phyloP scores from a whole-genome alignment of 495 filamentous ascomycete genomes.

The Penicillium bialowiezense region DNA sequence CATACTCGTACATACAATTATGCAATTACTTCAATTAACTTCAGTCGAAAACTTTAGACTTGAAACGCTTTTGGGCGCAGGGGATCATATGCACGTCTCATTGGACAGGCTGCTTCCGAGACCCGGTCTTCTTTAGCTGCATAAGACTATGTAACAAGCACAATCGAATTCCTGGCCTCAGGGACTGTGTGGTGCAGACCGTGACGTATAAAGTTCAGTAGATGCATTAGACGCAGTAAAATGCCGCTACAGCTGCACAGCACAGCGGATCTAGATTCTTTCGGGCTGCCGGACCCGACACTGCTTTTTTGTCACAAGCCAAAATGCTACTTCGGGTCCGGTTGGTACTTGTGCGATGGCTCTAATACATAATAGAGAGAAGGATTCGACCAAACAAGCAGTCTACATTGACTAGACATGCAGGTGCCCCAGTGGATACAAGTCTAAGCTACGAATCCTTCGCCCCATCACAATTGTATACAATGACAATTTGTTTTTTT shows the following conservation, averaged over 20 bases:
- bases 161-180: too few species aligned
- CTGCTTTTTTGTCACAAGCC: not conserved
- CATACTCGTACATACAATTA: too few species aligned
- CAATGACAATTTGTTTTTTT: too few species aligned
- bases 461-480: not conserved
- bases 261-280: not conserved
- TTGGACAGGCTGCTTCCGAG: not conserved
- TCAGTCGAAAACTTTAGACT: not conserved
- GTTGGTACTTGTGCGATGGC: not conserved
- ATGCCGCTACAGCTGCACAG: not conserved
- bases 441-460: not conserved
- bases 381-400: not conserved
- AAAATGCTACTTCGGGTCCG: not conserved
- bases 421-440: not conserved
- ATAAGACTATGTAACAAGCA: too few species aligned
- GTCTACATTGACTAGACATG: not conserved
- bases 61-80: not conserved
- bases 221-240: not conserved
- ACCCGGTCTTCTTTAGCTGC: not conserved
- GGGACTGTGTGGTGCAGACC: too few species aligned
- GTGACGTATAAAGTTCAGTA: not conserved
- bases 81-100: not conserved
- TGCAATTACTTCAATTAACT: not conserved
- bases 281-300: not conserved
- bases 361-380: not conserved